A percentile compares a stretch with the other conserved stretches of the same genome.
phyloP scores from a whole-genome alignment of 345 rosid genomes.

The Eucalyptus guilfoylei region DNA sequence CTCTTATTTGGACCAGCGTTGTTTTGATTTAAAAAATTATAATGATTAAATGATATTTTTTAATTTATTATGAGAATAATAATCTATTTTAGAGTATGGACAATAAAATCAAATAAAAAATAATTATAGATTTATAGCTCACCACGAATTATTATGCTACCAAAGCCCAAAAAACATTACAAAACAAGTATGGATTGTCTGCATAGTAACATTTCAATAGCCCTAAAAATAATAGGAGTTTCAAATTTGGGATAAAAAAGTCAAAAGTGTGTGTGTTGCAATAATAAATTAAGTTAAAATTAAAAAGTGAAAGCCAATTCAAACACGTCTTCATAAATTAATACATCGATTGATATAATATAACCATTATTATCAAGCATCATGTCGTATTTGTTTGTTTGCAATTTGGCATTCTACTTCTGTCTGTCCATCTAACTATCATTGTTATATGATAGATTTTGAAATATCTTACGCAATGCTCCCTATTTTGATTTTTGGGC shows the following conservation, averaged over 20 bases:
- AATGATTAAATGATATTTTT: too few species aligned
- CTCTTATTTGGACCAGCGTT: too few species aligned
- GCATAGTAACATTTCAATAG: neutral
- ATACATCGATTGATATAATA: neutral
- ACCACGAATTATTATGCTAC: too few species aligned
- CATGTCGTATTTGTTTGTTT: neutral
- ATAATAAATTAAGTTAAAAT: neutral
- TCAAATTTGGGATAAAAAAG: neutral
- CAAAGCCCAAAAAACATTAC: too few species aligned
- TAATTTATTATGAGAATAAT: too few species aligned
- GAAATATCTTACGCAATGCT: neutral
- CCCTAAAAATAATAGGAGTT: neutral
- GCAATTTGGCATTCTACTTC: too few species aligned
- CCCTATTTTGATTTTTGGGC: neutral
- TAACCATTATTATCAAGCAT: neutral
- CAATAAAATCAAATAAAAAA: too few species aligned
- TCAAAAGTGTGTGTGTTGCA: rapidly evolving
- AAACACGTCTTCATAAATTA: neutral
- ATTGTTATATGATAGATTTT: neutral
- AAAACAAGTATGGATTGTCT: neutral
- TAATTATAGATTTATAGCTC: too few species aligned
- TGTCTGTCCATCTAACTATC: neutral
- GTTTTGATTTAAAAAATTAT: too few species aligned
- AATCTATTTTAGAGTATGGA: too few species aligned
- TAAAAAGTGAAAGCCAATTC: neutral